Evolutionary conservation across 2,329 filamentous ascomycete genomes (phyloP).

Genomic region (Colletotrichum spaethianum): DNA sequence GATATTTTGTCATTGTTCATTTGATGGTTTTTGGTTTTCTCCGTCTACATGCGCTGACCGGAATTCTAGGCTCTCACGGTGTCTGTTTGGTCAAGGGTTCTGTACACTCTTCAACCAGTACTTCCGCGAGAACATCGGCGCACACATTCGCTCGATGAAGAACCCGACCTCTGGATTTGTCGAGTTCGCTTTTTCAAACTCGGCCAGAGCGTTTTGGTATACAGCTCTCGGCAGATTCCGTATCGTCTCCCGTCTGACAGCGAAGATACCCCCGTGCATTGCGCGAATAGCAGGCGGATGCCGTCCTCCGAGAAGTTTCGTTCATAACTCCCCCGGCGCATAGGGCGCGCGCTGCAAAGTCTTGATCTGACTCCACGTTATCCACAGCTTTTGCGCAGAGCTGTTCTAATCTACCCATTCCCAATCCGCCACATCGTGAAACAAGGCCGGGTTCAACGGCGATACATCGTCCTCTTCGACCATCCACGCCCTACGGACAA

Average conservation of each 20-base stretch:
- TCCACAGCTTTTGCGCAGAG: slow-evolving; percentile 38
- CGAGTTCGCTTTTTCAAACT: slow-evolving; percentile 39
- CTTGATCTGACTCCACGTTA: slow-evolving; percentile 36
- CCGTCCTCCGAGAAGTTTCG: slow-evolving; percentile 13
- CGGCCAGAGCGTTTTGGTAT: slow-evolving; percentile 29
- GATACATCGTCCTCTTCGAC: slow-evolving; percentile 32
- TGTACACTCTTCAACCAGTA: slow-evolving; percentile 26
- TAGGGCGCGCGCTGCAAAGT: slow-evolving; percentile 29
- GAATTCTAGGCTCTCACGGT: too few species aligned
- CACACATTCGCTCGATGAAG: slow-evolving; percentile 43
- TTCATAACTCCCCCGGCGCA: slow-evolving; percentile 39
- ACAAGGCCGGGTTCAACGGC: slow-evolving; percentile 38
- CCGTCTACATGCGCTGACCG: too few species aligned
- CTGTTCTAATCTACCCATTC: slow-evolving; percentile 35
- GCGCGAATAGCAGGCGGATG: slow-evolving; percentile 40
- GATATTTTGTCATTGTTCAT: too few species aligned
- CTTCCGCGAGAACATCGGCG: slow-evolving; percentile 39
- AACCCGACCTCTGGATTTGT: slow-evolving; percentile 41
- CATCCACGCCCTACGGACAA: slow-evolving; percentile 26
- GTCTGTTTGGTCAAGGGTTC: slow-evolving; percentile 2
- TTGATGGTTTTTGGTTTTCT: too few species aligned
- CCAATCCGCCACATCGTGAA: slow-evolving; percentile 40
- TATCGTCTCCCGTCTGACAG: slow-evolving; percentile 38
- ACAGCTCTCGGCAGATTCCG: slow-evolving; percentile 26
- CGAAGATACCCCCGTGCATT: slow-evolving; percentile 41